These are phyloP conservation scores for Colletotrichum liaoningense DNA, from an alignment of 2,329 filamentous ascomycete genomes.

Conservation along the genomic window DNA sequence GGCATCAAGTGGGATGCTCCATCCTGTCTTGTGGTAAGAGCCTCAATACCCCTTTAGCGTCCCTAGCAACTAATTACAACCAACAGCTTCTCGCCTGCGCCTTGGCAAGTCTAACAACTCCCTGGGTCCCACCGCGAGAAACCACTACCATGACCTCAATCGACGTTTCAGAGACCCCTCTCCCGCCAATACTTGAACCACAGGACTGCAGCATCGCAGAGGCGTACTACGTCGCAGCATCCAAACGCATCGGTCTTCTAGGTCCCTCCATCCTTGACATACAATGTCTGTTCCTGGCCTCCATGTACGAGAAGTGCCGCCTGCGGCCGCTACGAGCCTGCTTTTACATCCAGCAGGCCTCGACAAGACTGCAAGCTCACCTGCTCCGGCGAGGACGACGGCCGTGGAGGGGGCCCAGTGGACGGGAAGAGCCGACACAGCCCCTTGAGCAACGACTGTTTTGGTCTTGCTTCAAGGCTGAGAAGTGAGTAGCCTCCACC, in stretches of 20 bases:
- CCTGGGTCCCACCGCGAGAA: constrained; percentile 1
- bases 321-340: constrained; percentile 39
- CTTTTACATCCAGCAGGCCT: constrained; percentile 40
- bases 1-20: constrained; percentile 37
- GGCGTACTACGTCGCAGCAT: constrained; percentile 39
- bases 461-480: constrained; percentile 40
- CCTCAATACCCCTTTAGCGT: not conserved
- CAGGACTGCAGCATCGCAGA: constrained; percentile 31
- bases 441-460: constrained; percentile 35
- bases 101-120: constrained; percentile 9
- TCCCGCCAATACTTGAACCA: not conserved
- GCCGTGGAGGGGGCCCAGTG: not conserved
- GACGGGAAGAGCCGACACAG: not conserved
- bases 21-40: constrained; percentile 40
- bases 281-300: constrained; percentile 40
- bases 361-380: constrained; percentile 20
- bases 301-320: constrained; percentile 39
- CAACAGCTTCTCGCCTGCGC: constrained; percentile 27
- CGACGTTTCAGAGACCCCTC: not conserved
- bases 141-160: not conserved
- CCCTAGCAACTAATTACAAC: not conserved
- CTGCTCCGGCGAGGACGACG: constrained; percentile 15
- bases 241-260: constrained; percentile 39
- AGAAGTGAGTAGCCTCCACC: constrained; percentile 32
- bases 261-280: constrained; percentile 40